These are phyloP conservation scores for Mycena rebaudengoi DNA, from an alignment of 768 basidiomycete genomes.

Conservation along the genomic window DNA sequence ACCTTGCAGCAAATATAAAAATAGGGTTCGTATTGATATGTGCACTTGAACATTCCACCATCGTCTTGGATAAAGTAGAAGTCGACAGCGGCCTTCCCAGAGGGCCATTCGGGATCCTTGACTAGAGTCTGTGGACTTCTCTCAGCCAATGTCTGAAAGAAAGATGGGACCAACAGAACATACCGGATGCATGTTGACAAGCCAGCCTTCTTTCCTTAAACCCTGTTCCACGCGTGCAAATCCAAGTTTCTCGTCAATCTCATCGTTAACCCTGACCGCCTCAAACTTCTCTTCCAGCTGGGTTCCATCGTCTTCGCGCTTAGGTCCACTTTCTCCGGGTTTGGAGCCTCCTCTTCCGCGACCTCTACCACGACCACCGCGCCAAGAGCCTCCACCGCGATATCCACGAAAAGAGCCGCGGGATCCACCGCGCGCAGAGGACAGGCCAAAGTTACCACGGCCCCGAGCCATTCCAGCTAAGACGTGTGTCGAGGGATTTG, in stretches of 20 bases:
- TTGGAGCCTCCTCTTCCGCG: conserved; percentile 49
- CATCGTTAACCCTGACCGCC: conserved; percentile 75
- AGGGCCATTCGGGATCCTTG: conserved; percentile 85
- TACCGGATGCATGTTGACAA: conserved; percentile 99
- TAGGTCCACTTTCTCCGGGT: conserved; percentile 59
- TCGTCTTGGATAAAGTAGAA: conserved; percentile 98
- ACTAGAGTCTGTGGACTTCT: conserved; percentile 75
- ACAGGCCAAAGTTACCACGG: conserved; percentile 63
- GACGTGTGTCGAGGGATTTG: too few relatives aligned
- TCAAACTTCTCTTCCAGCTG: conserved; percentile 89
- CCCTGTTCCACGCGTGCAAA: conserved; percentile 88
- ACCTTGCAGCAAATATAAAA: conserved; percentile 95
- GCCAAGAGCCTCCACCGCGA: conserved; percentile 56
- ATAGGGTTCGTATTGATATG: conserved; percentile 93
- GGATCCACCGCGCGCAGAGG: conserved; percentile 56
- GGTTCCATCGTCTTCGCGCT: conserved; percentile 91
- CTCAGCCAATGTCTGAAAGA: not conserved
- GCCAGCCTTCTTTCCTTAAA: conserved; percentile 83
- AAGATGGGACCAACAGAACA: conserved; percentile 38
- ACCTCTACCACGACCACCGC: conserved; percentile 66
- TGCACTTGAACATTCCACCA: conserved; percentile 95
- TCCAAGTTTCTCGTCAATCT: conserved; percentile 93
- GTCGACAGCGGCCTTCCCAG: conserved; percentile 91
- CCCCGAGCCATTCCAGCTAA: conserved; percentile 56
- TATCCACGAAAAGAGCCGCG: conserved; percentile 57